A percentile compares a stretch with the other conserved stretches of the same genome.
phyloP scores from a whole-genome alignment of 2,329 filamentous ascomycete genomes.

The Paracoccidioides brasiliensis region DNA sequence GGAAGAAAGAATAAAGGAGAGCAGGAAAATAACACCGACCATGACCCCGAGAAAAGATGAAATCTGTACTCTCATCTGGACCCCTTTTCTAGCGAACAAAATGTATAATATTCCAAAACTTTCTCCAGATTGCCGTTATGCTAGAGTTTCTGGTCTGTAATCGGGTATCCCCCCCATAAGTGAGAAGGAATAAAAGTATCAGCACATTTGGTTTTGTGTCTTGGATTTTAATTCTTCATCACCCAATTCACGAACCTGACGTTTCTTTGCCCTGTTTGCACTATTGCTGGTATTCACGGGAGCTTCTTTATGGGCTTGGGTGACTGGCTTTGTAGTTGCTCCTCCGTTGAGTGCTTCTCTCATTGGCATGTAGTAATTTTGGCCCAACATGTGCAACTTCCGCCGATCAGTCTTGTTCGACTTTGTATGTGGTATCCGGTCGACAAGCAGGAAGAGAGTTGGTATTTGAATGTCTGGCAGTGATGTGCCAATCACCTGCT shows the following conservation, averaged over 20 bases:
- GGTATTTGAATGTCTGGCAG: conserved; percentile 1
- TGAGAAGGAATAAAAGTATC: background rate
- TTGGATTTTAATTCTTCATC: background rate
- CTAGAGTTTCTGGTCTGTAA: background rate
- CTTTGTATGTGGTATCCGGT: background rate
- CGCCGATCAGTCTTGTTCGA: conserved; percentile 2
- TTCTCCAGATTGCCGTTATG: background rate
- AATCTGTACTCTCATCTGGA: too few relatives aligned
- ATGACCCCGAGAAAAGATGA: background rate
- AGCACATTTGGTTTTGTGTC: background rate
- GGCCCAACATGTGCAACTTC: conserved; percentile 1
- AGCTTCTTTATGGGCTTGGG: background rate
- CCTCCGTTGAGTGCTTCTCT: background rate
- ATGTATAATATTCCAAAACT: conserved; percentile 1
- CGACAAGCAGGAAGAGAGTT: conserved; percentile 1
- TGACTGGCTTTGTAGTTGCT: background rate
- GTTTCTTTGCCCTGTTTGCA: background rate
- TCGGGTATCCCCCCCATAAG: background rate
- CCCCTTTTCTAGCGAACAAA: background rate
- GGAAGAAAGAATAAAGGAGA: background rate
- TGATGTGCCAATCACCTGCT: background rate
- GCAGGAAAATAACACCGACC: background rate
- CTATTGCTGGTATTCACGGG: background rate
- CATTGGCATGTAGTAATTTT: conserved; percentile 2
- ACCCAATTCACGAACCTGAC: conserved; percentile 2